Evolutionary conservation across 2,329 filamentous ascomycete species (phyloP).

Genomic region (Penicillium sp.): DNA sequence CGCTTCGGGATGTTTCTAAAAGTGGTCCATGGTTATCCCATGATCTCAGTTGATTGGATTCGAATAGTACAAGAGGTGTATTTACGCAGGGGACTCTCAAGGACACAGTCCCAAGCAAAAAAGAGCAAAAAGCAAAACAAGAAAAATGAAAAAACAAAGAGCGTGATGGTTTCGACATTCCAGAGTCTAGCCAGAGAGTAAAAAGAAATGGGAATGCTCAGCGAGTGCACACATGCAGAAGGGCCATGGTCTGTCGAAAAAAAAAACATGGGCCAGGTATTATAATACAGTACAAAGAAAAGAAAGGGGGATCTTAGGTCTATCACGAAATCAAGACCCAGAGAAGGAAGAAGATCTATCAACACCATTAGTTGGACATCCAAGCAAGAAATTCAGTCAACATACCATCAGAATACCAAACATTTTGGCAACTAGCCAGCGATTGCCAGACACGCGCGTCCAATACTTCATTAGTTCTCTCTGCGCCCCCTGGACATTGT

Average conservation of each 20-base stretch:
- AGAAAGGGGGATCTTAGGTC: slow-evolving; percentile 14
- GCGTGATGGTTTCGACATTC: slow-evolving; percentile 12
- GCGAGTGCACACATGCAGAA: slow-evolving; percentile 18
- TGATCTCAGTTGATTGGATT: slow-evolving; percentile 1
- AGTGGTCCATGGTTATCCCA: background rate
- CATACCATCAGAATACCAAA: slow-evolving; percentile 75
- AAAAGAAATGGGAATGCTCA: slow-evolving; percentile 17
- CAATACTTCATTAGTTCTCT: slow-evolving; percentile 96
- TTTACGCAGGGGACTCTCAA: slow-evolving; percentile 18
- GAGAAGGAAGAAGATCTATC: slow-evolving; percentile 72
- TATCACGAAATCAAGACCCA: slow-evolving; percentile 63
- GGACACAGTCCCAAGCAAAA: slow-evolving; percentile 22
- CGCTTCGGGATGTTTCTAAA: background rate
- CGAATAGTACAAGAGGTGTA: slow-evolving; percentile 21
- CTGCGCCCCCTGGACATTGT: slow-evolving; percentile 97
- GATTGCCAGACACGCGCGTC: slow-evolving; percentile 87
- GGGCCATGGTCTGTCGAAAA: slow-evolving; percentile 21
- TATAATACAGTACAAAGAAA: slow-evolving; percentile 33
- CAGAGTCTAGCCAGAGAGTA: slow-evolving; percentile 26
- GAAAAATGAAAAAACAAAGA: slow-evolving; percentile 12
- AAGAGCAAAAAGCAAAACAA: background rate
- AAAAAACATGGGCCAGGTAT: slow-evolving; percentile 23
- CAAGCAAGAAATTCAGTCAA: background rate
- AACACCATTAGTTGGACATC: slow-evolving; percentile 3
- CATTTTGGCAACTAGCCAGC: slow-evolving; percentile 87